phyloP scores from a whole-genome alignment of 371 early-diverging fungal species.

The Mucor sp. region DNA sequence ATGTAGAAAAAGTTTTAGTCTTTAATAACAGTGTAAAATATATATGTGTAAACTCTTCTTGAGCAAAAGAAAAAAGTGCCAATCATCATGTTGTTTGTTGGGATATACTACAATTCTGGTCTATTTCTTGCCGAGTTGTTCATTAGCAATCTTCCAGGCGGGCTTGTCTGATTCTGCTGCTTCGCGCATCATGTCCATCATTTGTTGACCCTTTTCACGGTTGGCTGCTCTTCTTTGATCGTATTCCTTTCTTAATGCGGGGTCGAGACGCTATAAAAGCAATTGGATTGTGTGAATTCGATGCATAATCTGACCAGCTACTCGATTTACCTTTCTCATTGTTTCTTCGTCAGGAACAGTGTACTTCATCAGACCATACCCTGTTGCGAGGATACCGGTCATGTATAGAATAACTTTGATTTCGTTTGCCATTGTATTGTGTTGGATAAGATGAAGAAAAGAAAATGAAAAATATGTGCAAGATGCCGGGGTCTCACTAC shows the following conservation, averaged over 20 bases:
- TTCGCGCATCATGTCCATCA: slow-evolving; percentile 44
- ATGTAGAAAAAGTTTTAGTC: slow-evolving; percentile 9
- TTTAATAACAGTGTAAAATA: slow-evolving; percentile 23
- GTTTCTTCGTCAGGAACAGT: slow-evolving; percentile 51
- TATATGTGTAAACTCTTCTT: slow-evolving; percentile 10
- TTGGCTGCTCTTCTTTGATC: slow-evolving; percentile 26
- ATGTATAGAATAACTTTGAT: slow-evolving; percentile 42
- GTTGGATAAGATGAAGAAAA: neutral
- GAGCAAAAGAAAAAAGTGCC: neutral
- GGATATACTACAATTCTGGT: neutral
- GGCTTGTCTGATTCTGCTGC: slow-evolving; percentile 44
- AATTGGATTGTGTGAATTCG: neutral
- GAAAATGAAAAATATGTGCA: neutral
- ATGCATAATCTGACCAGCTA: neutral
- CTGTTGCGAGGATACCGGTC: slow-evolving; percentile 45
- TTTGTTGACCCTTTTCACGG: slow-evolving; percentile 26
- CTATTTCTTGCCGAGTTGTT: slow-evolving; percentile 9
- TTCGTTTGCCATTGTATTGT: slow-evolving; percentile 34
- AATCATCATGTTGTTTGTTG: neutral
- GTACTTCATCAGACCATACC: slow-evolving; percentile 47
- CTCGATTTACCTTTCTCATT: slow-evolving; percentile 36
- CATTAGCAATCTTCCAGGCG: slow-evolving; percentile 35
- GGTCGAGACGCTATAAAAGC: slow-evolving; percentile 33
- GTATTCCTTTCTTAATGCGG: slow-evolving; percentile 36
- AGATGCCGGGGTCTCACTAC: slow-evolving; percentile 4